Base-by-base conservation (phyloP, 805 yeast genomes). In the Zygosaccharomyces kombuchaensis region DNA sequence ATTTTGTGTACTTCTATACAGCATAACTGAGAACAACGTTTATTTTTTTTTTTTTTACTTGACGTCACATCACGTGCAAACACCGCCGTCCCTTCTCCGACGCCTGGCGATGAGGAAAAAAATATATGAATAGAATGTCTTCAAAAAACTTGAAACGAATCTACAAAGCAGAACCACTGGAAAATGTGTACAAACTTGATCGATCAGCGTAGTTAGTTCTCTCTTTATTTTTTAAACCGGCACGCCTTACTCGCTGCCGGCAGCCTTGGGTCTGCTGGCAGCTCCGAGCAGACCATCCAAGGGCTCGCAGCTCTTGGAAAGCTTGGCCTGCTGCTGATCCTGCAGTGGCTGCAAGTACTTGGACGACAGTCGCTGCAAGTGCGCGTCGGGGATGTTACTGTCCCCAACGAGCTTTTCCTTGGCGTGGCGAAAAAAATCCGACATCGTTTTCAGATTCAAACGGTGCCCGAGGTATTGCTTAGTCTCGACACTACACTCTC, bases 331-430 rank as follows among this genome's bases (percentile, higher is more conserved):
- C 29, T 40, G 31, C 38, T 27, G 34, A 5, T 45, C 44, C 26
- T 46, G 45, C 36, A 25, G 40, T 27, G 39, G 48, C 43, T 34
- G 40, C 44, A 25, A 48, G 46, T 48, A 50, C 44, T 44, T 45
- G 14, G 40, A 40, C 2, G 47, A 40, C 22, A 50, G 29, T 19
- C 55, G 54, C 43, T 52, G 51, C 44, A 59, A 40, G 25, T 50
- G 48, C 36, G 54, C 62, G 35, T 52, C 43, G 14, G 51, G 50
- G 5, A 53, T 47, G 22, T 54, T 49, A 8, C 54, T 49, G 22
- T 54, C 55, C n/a, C 59, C 62, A 9, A 46, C 44, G 14, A 58
- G 49, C 44, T 52, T 58, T 19, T 54, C 56, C 45, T 53, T 56
- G 14, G 59, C 59, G 26, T 49, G 53, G 34, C 47, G 50, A 17